Percentiles rank a stretch among this genome's conserved stretches.
phyloP scores from a whole-genome alignment of 805 yeast species.

The Saturnispora ahearnii region DNA sequence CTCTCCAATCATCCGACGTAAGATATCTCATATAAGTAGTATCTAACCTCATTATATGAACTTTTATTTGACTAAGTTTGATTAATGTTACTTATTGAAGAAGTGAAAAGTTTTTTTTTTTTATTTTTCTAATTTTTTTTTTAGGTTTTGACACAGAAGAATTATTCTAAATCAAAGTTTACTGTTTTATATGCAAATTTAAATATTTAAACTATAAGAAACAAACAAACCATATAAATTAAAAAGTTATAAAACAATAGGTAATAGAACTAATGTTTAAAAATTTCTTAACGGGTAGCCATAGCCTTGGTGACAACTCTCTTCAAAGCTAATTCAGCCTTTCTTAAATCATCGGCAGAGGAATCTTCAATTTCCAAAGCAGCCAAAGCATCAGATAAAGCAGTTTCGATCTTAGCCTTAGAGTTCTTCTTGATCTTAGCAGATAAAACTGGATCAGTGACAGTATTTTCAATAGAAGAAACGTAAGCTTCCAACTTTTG shows the following conservation, averaged over 20 bases:
- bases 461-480: slow-evolving; percentile 87
- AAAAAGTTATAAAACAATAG: slow-evolving; percentile 1
- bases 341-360: slow-evolving; percentile 94
- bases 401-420: slow-evolving; percentile 94
- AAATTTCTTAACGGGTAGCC: slow-evolving; percentile 76
- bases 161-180: background rate
- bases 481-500: slow-evolving; percentile 99
- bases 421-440: slow-evolving; percentile 96
- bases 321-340: slow-evolving; percentile 98
- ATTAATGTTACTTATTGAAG: too few relatives aligned
- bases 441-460: slow-evolving; percentile 97
- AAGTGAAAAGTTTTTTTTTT: background rate
- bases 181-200: background rate
- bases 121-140: background rate
- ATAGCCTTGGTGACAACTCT: slow-evolving; percentile 99
- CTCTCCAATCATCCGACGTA: slow-evolving; percentile 83
- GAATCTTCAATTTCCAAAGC: slow-evolving; percentile 96
- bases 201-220: slow-evolving; percentile 7
- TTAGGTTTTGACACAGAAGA: background rate
- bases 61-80: background rate
- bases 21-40: slow-evolving; percentile 90
- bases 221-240: slow-evolving; percentile 5
- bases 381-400: slow-evolving; percentile 96
- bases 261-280: background rate
- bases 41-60: slow-evolving; percentile 65